A percentile compares a stretch with the other conserved stretches of the same genome.
These are phyloP conservation scores for Neurospora sp. DNA, from an alignment of 2,329 filamentous ascomycete genomes.

Conservation along the genomic window DNA sequence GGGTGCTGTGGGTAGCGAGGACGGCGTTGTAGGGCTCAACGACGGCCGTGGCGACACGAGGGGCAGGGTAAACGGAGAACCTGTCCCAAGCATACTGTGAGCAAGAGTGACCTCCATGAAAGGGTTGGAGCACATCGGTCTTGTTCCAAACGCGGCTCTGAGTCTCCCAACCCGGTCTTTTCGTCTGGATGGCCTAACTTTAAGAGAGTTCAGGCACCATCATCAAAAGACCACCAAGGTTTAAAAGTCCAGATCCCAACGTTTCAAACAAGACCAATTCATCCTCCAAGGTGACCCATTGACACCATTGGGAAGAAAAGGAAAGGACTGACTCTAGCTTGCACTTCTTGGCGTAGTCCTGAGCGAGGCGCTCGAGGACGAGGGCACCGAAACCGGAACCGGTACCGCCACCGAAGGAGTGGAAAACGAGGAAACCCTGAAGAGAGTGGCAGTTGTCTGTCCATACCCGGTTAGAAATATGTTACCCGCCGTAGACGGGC, in stretches of 20 bases:
- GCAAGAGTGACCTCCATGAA: not conserved
- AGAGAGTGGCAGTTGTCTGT: constrained; percentile 63
- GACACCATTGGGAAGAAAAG: not conserved
- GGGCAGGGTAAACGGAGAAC: constrained; percentile 62
- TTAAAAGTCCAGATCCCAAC: not conserved
- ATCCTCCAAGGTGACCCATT: not conserved
- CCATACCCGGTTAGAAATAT: constrained; percentile 6
- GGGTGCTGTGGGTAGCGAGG: constrained; percentile 63
- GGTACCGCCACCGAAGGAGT: constrained; percentile 64
- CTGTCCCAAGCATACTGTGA: not conserved
- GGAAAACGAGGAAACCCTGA: constrained; percentile 65
- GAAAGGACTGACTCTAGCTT: constrained; percentile 46
- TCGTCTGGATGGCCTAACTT: not conserved
- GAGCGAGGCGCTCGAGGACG: constrained; percentile 61
- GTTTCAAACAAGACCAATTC: not conserved
- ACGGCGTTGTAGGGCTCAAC: constrained; percentile 69
- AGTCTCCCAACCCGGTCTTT: not conserved
- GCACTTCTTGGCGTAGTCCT: constrained; percentile 66
- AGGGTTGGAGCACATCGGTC: not conserved
- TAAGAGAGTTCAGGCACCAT: not conserved
- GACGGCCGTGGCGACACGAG: constrained; percentile 58
- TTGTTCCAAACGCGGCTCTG: not conserved
- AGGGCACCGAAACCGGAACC: constrained; percentile 65
- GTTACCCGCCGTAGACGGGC: not conserved
- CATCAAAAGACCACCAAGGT: not conserved